phyloP scores from a whole-genome alignment of 2,329 filamentous ascomycete species.

The Blastomyces gilchristii region DNA sequence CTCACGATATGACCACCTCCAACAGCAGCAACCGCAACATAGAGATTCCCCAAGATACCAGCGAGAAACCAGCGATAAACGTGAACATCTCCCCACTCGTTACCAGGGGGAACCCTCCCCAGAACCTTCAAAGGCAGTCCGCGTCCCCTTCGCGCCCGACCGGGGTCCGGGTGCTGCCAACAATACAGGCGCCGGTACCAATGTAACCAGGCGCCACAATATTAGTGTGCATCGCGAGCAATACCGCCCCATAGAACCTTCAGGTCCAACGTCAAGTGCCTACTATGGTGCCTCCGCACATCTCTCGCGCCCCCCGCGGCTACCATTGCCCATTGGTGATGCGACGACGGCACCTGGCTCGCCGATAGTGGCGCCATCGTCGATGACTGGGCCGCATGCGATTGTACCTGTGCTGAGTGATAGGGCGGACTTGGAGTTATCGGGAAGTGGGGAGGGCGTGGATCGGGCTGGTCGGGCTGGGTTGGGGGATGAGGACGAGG shows the following conservation, averaged over 20 bases:
- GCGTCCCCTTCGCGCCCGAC: conserved; percentile 25
- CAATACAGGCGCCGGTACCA: background rate
- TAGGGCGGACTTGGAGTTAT: conserved; percentile 29
- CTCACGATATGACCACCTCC: conserved; percentile 11
- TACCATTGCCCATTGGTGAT: conserved; percentile 89
- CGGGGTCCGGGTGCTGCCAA: conserved; percentile 15
- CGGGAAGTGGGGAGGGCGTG: conserved; percentile 16
- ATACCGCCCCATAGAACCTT: conserved; percentile 27
- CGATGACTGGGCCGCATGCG: conserved; percentile 32
- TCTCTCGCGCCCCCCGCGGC: conserved; percentile 58
- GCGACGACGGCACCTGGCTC: conserved; percentile 82
- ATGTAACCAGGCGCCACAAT: background rate
- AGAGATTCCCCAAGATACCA: conserved; percentile 13
- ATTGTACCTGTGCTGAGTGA: conserved; percentile 15
- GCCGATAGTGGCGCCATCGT: conserved; percentile 64
- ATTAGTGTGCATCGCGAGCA: conserved; percentile 5
- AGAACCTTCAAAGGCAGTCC: conserved; percentile 32
- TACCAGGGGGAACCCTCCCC: conserved; percentile 14
- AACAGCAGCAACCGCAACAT: conserved; percentile 16
- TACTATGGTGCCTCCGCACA: conserved; percentile 34
- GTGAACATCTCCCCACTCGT: background rate
- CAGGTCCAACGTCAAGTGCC: conserved; percentile 41
- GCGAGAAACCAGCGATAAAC: conserved; percentile 12
- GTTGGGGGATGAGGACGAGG: conserved; percentile 54
- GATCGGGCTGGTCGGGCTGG: conserved; percentile 30